These are phyloP conservation scores for Fusarium sp. DNA, from an alignment of 2,329 filamentous ascomycete species.

Conservation along the genomic window DNA sequence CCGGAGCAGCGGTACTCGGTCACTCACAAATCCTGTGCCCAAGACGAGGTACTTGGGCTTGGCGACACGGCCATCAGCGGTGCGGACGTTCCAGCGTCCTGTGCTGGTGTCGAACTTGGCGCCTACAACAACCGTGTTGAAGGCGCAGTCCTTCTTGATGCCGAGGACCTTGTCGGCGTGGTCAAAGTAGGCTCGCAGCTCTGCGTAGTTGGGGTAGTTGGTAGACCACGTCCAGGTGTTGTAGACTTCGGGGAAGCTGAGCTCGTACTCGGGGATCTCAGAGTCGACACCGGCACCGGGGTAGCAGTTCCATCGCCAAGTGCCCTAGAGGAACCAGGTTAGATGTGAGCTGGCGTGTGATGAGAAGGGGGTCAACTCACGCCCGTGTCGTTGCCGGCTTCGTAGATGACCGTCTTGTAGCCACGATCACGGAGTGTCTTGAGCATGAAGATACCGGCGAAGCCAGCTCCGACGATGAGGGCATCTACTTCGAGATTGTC, in stretches of 20 bases:
- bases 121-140: conserved; percentile 63
- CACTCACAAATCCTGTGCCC: conserved; percentile 61
- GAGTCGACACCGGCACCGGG: conserved; percentile 64
- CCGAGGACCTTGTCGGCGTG: conserved; percentile 64
- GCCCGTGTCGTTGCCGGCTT: conserved; percentile 60
- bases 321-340: background rate
- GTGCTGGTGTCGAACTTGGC: conserved; percentile 59
- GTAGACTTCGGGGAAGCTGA: conserved; percentile 60
- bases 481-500: conserved; percentile 56
- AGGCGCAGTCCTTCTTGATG: conserved; percentile 65
- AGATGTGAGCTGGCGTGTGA: background rate
- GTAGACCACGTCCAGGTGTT: conserved; percentile 66
- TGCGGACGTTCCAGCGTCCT: conserved; percentile 61
- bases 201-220: conserved; percentile 60
- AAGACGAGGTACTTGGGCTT: conserved; percentile 62
- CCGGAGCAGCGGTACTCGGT: background rate
- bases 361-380: conserved; percentile 36
- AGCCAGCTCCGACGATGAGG: conserved; percentile 57
- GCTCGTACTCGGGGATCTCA: conserved; percentile 62
- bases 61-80: conserved; percentile 58
- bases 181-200: conserved; percentile 67
- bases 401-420: conserved; percentile 58
- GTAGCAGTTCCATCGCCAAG: conserved; percentile 64
- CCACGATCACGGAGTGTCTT: conserved; percentile 61
- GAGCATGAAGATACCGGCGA: conserved; percentile 60